phyloP scores from a whole-genome alignment of 2,329 filamentous ascomycete genomes.

The Xylariaceae sp. region DNA sequence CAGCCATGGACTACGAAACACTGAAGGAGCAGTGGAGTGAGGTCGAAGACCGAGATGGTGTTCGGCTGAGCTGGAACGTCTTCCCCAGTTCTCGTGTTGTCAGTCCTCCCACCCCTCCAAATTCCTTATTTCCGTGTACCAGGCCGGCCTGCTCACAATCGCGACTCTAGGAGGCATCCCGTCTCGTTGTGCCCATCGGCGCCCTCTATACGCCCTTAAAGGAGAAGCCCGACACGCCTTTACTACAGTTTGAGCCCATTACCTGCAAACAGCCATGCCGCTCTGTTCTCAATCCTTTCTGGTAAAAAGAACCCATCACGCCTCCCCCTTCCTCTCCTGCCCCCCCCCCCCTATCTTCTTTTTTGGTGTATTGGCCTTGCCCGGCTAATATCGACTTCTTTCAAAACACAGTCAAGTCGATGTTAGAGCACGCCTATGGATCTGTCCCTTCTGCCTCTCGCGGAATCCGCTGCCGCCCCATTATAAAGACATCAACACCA shows the following conservation, averaged over 20 bases:
- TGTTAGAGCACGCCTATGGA: constrained; percentile 77
- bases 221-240: constrained; percentile 82
- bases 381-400: constrained; percentile 11
- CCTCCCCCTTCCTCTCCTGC: neutral
- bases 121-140: constrained; percentile 10
- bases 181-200: constrained; percentile 91
- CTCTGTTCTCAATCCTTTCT: constrained; percentile 94
- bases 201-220: constrained; percentile 93
- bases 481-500: constrained; percentile 84
- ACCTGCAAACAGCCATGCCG: constrained; percentile 95
- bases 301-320: constrained; percentile 49
- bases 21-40: constrained; percentile 96
- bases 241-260: constrained; percentile 93
- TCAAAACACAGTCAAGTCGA: constrained; percentile 63
- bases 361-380: neutral
- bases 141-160: constrained; percentile 26
- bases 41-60: constrained; percentile 91
- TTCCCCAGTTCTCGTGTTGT: constrained; percentile 98
- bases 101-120: constrained; percentile 28
- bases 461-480: constrained; percentile 76
- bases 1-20: constrained; percentile 79
- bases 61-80: constrained; percentile 96
- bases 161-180: constrained; percentile 70
- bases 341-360: too few relatives aligned
- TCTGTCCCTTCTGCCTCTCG: constrained; percentile 82